Percentiles rank a stretch among this genome's conserved stretches.
phyloP scores from a whole-genome alignment of 1,139 yeast genomes.

The Nakaseomyces bracarensis region DNA sequence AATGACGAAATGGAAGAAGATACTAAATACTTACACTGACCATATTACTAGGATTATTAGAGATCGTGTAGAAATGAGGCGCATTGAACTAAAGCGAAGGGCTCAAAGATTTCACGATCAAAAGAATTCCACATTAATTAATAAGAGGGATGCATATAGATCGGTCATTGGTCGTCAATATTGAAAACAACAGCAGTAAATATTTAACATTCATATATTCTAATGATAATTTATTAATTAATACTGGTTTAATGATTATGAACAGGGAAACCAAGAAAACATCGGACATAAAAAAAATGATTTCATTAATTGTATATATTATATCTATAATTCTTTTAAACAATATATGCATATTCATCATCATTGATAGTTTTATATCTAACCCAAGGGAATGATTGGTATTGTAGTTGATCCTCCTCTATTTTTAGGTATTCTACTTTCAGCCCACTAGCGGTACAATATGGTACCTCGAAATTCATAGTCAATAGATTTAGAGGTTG shows the following conservation, averaged over 20 bases:
- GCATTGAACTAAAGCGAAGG: slow-evolving; percentile 1
- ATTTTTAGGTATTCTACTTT: slow-evolving; percentile 67
- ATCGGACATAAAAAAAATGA: background rate
- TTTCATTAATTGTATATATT: background rate
- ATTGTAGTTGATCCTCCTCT: slow-evolving; percentile 57
- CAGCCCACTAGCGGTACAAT: slow-evolving; percentile 60
- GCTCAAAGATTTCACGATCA: slow-evolving; percentile 1
- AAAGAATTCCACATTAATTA: background rate
- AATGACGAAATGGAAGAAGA: slow-evolving; percentile 11
- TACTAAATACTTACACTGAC: background rate
- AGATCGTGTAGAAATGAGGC: slow-evolving; percentile 2
- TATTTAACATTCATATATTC: background rate
- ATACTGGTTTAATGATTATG: too few relatives aligned
- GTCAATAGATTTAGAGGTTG: slow-evolving; percentile 37
- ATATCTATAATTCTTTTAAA: slow-evolving; percentile 11
- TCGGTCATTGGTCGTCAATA: too few relatives aligned
- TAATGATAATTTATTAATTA: too few relatives aligned
- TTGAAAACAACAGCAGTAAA: background rate
- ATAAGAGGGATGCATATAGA: background rate
- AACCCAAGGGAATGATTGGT: slow-evolving; percentile 79
- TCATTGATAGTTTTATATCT: slow-evolving; percentile 56
- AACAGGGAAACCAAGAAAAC: too few relatives aligned
- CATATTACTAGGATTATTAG: background rate
- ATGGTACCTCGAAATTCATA: slow-evolving; percentile 59
- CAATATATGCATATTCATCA: slow-evolving; percentile 32